Evolutionary conservation across 2,329 filamentous ascomycete species (phyloP).

Genomic region (Tetracladium maxilliforme): DNA sequence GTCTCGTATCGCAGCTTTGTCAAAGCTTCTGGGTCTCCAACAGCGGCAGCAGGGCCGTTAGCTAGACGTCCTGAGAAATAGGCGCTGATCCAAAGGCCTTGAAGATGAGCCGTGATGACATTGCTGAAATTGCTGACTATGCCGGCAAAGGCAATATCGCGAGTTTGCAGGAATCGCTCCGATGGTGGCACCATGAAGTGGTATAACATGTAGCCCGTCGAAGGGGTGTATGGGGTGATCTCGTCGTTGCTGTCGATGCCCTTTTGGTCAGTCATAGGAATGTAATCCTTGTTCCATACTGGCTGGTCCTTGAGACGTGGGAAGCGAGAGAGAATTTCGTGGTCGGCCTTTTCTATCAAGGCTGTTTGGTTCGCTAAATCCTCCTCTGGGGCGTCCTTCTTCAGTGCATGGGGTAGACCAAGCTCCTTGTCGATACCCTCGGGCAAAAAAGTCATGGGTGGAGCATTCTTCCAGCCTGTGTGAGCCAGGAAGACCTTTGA

Average conservation of each 20-base stretch:
- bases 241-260: slow-evolving; percentile 18
- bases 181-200: slow-evolving; percentile 30
- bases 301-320: slow-evolving; percentile 39
- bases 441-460: slow-evolving; percentile 34
- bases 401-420: slow-evolving; percentile 37
- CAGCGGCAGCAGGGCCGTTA: too few species aligned
- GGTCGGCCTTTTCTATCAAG: slow-evolving; percentile 28
- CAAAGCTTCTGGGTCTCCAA: slow-evolving; percentile 25
- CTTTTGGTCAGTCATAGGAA: slow-evolving; percentile 23
- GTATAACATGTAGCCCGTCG: slow-evolving; percentile 29
- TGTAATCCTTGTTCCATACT: slow-evolving; percentile 26
- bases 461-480: slow-evolving; percentile 42
- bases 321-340: slow-evolving; percentile 35
- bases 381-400: too few species aligned
- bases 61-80: slow-evolving; percentile 41
- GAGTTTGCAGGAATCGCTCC: slow-evolving; percentile 17
- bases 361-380: too few species aligned
- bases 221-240: slow-evolving; percentile 11
- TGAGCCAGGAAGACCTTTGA: slow-evolving; percentile 37
- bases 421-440: slow-evolving; percentile 29
- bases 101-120: slow-evolving; percentile 24
- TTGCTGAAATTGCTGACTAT: slow-evolving; percentile 26
- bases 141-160: slow-evolving; percentile 30
- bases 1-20: too few species aligned
- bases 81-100: slow-evolving; percentile 49